A percentile compares a stretch with the other conserved stretches of the same genome.
phyloP scores from a whole-genome alignment of 441 rosid genomes.

The Sinapis alba region DNA sequence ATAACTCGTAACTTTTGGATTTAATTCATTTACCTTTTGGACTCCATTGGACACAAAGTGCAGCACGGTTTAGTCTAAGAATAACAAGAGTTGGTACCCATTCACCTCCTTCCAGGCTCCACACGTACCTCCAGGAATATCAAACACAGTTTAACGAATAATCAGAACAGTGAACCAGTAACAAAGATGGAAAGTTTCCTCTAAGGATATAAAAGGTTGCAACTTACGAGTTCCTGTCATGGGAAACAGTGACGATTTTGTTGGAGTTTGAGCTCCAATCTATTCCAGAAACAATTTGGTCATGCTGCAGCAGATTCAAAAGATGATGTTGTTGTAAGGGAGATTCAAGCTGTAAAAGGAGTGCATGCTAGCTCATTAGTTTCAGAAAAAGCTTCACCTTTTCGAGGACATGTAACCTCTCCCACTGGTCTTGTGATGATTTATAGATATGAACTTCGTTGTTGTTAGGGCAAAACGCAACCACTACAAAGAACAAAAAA shows the following conservation, averaged over 20 bases:
- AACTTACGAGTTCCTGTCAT: conserved; percentile 97
- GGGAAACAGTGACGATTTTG: conserved; percentile 87
- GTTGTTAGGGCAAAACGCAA: conserved; percentile 90
- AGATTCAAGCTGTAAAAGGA: conserved; percentile 2
- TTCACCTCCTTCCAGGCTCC: conserved; percentile 89
- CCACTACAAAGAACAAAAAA: conserved; percentile 54
- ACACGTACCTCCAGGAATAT: conserved; percentile 66
- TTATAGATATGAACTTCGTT: conserved; percentile 91
- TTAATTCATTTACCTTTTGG: conserved; percentile 67
- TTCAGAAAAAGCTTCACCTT: conserved; percentile 54
- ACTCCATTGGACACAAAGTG: conserved; percentile 96
- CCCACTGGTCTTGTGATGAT: conserved; percentile 81
- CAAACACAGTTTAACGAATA: conserved; percentile 20
- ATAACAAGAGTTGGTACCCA: conserved; percentile 98
- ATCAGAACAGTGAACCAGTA: not conserved
- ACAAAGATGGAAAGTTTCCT: not conserved
- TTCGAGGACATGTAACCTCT: conserved; percentile 84
- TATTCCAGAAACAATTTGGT: conserved; percentile 93
- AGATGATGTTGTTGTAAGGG: not conserved
- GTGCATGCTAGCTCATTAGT: not conserved
- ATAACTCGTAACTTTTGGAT: not conserved
- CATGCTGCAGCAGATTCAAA: conserved; percentile 65
- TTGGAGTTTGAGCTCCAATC: conserved; percentile 91
- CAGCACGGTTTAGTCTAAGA: conserved; percentile 96
- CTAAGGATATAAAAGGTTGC: conserved; percentile 14